Conservation (phyloP, 1,284 basidiomycete genomes). For the Heterobasidion parviporum region DNA sequence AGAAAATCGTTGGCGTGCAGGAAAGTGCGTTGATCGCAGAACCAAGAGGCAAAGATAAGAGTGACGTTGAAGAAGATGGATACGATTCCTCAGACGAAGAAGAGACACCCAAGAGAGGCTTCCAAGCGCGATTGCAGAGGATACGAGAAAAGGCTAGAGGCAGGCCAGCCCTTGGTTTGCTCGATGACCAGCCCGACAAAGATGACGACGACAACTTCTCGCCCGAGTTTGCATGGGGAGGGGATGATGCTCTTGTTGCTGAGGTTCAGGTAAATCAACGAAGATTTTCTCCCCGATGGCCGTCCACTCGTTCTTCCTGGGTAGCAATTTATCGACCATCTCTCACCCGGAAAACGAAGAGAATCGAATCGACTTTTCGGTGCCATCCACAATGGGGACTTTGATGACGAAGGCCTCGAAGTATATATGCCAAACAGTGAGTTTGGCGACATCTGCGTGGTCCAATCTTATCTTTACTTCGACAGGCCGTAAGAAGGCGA, state of each 20-base stretch:
- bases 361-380: slow-evolving; percentile 53
- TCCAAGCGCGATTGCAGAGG: slow-evolving; percentile 42
- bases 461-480: neutral
- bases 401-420: slow-evolving; percentile 29
- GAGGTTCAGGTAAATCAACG: slow-evolving; percentile 45
- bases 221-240: slow-evolving; percentile 37
- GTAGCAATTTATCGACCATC: slow-evolving; percentile 37
- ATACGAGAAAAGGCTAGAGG: slow-evolving; percentile 28
- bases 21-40: slow-evolving; percentile 14
- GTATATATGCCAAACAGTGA: slow-evolving; percentile 22
- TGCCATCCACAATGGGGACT: slow-evolving; percentile 54
- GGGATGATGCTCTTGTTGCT: slow-evolving; percentile 57
- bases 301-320: neutral
- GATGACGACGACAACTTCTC: slow-evolving; percentile 18
- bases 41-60: slow-evolving; percentile 14
- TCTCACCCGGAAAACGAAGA: slow-evolving; percentile 35
- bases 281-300: neutral
- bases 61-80: slow-evolving; percentile 16
- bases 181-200: slow-evolving; percentile 15
- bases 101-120: slow-evolving; percentile 38
- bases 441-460: neutral
- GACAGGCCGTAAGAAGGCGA: slow-evolving; percentile 48
- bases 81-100: slow-evolving; percentile 17
- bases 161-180: slow-evolving; percentile 12
- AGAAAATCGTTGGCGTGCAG: slow-evolving; percentile 8